phyloP scores from a whole-genome alignment of 345 rosid genomes.

The Pistacia vera region DNA sequence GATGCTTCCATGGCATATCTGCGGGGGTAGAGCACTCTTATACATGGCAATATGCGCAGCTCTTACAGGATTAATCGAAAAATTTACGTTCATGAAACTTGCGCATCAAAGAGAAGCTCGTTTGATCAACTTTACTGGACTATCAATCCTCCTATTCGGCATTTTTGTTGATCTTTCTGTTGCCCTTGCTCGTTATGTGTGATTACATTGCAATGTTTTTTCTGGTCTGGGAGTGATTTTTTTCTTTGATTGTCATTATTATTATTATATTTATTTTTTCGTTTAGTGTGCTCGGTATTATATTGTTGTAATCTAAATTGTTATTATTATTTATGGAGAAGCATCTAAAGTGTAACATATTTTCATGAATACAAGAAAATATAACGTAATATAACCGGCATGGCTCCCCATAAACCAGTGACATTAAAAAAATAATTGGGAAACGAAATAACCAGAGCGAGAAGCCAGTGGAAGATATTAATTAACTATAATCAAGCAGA shows the following conservation, averaged over 20 bases:
- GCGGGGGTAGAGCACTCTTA: constrained; percentile 67
- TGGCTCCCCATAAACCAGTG: no score
- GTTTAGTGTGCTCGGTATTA: neutral
- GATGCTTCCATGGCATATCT: constrained; percentile 71
- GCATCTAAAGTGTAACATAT: no score
- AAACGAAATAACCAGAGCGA: no score
- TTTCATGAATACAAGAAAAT: no score
- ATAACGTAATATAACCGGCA: no score
- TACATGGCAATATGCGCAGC: constrained; percentile 83
- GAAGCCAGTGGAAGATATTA: no score
- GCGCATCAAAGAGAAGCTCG: constrained; percentile 44
- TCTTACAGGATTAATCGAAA: constrained; percentile 74
- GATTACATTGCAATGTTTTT: constrained; percentile 1
- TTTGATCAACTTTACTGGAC: constrained; percentile 68
- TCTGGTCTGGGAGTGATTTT: no score
- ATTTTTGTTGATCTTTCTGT: constrained; percentile 77
- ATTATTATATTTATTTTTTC: neutral
- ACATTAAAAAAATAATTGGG: no score
- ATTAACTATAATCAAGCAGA: no score
- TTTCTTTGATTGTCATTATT: no score
- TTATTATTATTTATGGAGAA: no score
- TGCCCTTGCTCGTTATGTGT: constrained; percentile 66
- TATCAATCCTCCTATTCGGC: constrained; percentile 73
- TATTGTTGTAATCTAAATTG: no score
- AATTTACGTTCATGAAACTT: constrained; percentile 32